These are phyloP conservation scores for Verticillium zaregamsianum DNA, from an alignment of 2,329 filamentous ascomycete genomes.

Conservation along the genomic window DNA sequence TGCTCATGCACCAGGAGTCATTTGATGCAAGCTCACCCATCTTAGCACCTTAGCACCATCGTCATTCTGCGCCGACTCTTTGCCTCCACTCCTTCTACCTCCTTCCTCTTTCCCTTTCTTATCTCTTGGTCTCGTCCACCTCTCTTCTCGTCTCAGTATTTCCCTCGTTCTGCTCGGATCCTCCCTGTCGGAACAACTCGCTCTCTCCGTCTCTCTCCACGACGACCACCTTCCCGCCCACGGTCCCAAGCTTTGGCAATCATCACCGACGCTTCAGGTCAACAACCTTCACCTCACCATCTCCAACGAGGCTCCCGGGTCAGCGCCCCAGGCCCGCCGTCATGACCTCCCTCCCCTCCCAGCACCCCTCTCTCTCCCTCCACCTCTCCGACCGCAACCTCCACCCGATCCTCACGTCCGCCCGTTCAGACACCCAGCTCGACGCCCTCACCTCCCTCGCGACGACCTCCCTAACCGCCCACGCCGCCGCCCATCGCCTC, in stretches of 20 bases:
- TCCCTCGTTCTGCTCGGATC: not conserved
- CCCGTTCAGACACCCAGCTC: slow-evolving; percentile 36
- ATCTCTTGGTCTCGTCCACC: not conserved
- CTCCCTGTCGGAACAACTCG: not conserved
- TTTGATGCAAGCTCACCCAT: not conserved
- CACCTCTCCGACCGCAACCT: slow-evolving; percentile 55
- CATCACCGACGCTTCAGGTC: not conserved
- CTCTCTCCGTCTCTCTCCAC: not conserved
- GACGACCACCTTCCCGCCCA: too few relatives aligned
- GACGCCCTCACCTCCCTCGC: slow-evolving; percentile 50
- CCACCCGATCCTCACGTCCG: slow-evolving; percentile 54
- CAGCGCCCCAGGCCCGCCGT: not conserved
- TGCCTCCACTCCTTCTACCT: not conserved
- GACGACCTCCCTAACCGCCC: slow-evolving; percentile 46
- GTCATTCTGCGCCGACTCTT: not conserved
- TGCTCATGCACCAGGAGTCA: not conserved
- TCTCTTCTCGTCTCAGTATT: not conserved
- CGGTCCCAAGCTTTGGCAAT: not conserved
- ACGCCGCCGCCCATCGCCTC: slow-evolving; percentile 48
- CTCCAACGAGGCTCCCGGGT: not conserved
- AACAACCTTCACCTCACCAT: not conserved
- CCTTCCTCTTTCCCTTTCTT: not conserved
- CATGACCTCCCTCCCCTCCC: slow-evolving; percentile 40
- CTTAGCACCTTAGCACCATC: not conserved
- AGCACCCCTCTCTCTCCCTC: slow-evolving; percentile 48